These are phyloP conservation scores for Fonsecaea pedrosoi DNA, from an alignment of 2,329 filamentous ascomycete species.

Conservation along the genomic window DNA sequence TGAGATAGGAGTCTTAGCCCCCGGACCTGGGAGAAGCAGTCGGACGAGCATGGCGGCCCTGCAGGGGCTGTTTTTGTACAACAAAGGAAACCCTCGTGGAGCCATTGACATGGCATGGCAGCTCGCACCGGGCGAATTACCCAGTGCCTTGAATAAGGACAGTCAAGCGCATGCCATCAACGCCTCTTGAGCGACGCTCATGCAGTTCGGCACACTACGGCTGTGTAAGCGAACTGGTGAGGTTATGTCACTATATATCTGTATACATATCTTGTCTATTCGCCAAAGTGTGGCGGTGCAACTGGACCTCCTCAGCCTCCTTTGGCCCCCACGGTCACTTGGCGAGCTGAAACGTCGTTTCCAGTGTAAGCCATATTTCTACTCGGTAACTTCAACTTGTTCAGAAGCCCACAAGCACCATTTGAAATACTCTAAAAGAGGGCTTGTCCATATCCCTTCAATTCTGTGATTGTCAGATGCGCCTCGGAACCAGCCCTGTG, in stretches of 20 bases:
- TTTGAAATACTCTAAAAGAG: neutral
- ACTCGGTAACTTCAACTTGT: neutral
- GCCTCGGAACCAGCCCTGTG: neutral
- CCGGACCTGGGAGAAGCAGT: constrained; percentile 40
- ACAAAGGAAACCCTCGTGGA: constrained; percentile 88
- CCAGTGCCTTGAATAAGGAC: constrained; percentile 28
- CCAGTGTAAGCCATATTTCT: neutral
- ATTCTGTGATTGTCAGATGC: neutral
- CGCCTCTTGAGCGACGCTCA: neutral
- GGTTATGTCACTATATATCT: neutral
- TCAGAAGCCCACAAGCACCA: neutral
- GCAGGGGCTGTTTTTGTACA: constrained; percentile 92
- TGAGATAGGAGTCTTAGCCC: constrained; percentile 71
- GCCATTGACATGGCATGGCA: constrained; percentile 76
- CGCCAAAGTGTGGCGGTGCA: neutral
- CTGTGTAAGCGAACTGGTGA: neutral
- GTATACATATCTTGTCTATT: neutral
- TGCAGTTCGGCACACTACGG: neutral
- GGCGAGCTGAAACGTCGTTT: neutral
- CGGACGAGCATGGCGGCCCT: constrained; percentile 86
- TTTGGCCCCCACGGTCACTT: neutral
- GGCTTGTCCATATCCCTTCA: neutral
- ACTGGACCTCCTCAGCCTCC: neutral
- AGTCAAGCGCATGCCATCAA: constrained; percentile 9
- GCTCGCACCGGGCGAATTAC: constrained; percentile 35